Evolutionary conservation across 371 early-diverging fungal species (phyloP).

Genomic region (Rhizopus sp.): DNA sequence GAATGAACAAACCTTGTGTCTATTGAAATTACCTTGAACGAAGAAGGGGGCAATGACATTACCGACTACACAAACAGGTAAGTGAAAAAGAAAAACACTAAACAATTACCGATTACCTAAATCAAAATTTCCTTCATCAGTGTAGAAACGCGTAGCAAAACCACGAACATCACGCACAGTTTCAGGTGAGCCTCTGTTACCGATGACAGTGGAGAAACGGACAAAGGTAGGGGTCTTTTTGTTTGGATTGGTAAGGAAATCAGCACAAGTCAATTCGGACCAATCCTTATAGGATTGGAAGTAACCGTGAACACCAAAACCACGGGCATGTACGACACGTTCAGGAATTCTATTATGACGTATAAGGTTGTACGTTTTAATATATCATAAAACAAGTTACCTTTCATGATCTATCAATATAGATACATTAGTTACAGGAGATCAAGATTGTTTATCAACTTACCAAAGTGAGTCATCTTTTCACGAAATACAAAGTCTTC

Average conservation of each 20-base stretch:
- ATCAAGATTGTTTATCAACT: not conserved
- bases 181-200: constrained; percentile 53
- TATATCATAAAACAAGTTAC: not conserved
- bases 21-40: constrained; percentile 24
- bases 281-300: constrained; percentile 48
- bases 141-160: constrained; percentile 62
- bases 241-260: constrained; percentile 33
- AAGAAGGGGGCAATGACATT: constrained; percentile 51
- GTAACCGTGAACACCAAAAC: constrained; percentile 58
- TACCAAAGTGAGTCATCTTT: constrained; percentile 59
- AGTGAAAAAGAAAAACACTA: constrained; percentile 4
- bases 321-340: constrained; percentile 58
- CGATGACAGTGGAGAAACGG: constrained; percentile 59
- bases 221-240: constrained; percentile 58
- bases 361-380: constrained; percentile 3
- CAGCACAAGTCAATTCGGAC: constrained; percentile 48
- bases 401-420: not conserved
- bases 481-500: constrained; percentile 55
- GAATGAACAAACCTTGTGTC: too few species aligned
- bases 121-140: constrained; percentile 62
- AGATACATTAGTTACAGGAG: constrained; percentile 11
- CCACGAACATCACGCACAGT: constrained; percentile 62
- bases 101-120: not conserved
- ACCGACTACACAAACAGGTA: constrained; percentile 26
- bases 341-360: constrained; percentile 54